Conservation (phyloP, 2,329 filamentous ascomycete species). For the Exserohilum rostratum region DNA sequence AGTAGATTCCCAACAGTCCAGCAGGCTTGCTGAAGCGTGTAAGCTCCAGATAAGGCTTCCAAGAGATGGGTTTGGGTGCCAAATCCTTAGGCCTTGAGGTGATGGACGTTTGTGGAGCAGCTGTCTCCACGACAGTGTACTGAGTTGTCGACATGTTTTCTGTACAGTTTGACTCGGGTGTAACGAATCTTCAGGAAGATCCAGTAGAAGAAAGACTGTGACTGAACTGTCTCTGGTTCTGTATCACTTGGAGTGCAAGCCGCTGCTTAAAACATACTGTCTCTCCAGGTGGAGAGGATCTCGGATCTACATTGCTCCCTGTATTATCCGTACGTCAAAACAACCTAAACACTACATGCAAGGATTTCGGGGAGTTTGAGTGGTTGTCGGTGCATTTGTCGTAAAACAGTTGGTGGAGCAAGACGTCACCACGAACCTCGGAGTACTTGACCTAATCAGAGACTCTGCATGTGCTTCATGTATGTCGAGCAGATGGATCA, state of each 20-base stretch:
- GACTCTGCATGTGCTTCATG: neutral
- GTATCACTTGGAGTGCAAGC: neutral
- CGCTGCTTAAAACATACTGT: slow-evolving; percentile 1
- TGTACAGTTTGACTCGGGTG: neutral
- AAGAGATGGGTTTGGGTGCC: slow-evolving; percentile 3
- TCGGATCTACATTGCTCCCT: neutral
- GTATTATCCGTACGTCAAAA: neutral
- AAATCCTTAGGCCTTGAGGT: neutral
- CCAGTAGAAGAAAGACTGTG: neutral
- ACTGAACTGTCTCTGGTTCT: neutral
- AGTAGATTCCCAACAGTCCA: slow-evolving; percentile 58
- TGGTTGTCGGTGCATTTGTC: slow-evolving; percentile 4
- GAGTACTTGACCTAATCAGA: neutral
- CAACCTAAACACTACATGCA: neutral
- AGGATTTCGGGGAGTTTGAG: slow-evolving; percentile 7
- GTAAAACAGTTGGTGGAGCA: neutral
- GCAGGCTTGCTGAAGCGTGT: slow-evolving; percentile 50
- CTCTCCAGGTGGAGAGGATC: neutral
- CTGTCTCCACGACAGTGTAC: slow-evolving; percentile 6
- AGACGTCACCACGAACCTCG: neutral
- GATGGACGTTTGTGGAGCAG: neutral
- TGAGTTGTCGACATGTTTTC: slow-evolving; percentile 3
- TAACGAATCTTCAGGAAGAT: neutral
- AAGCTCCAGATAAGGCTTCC: slow-evolving; percentile 44
- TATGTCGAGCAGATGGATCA: neutral